Base-by-base conservation (phyloP, 2,329 filamentous ascomycete genomes). In the Lasiodiplodia gonubiensis region DNA sequence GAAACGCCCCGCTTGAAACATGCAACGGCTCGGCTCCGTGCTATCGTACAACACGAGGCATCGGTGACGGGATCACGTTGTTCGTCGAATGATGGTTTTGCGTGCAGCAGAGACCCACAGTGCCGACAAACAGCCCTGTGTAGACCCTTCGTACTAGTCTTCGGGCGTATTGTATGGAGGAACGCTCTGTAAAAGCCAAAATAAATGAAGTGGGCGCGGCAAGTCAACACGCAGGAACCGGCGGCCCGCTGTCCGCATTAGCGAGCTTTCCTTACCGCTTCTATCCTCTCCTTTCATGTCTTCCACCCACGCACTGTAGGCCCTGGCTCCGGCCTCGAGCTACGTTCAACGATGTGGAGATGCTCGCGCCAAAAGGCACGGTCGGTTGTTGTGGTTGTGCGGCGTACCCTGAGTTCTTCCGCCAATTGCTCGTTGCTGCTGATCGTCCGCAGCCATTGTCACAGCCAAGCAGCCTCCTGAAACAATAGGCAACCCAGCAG, bases 1-100 rank as follows among this genome's bases (percentile, higher is more conserved):
- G 57, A 61, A 60, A 60, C 57, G 39, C 39, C 57, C 57, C 39
- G 39, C 57, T 48, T 60, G 57, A 60, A 61, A 61, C 57, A 57
- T 39, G 53, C 53, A 48, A 21, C 39, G 25, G 35, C 54, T 57
- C 54, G 55, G 39, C 57, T 48, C 25, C 57, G 25, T 48, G 57
- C 57, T 49, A 8, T 10, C 21, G 18, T 46, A 42, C 25, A 48
- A 48, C 35, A 55, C 53, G 52, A 33, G 30, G 8, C n/a, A 18
- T 27, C 51, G 52, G 52, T 54, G 27, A 48, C 57, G 39, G 57
- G 4, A 48, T 48, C 39, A 35, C 25, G 21, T n/a, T 14, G 57
- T 48, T 61, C 25, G 57, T 52, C 46, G 46, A 42, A 61, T n/a
- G 14, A 23, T 18, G 16, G 18, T 18, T n/a, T 30, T 37, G 49